Percentiles rank a stretch among this genome's conserved stretches.
These are phyloP conservation scores for Paramecium octaurelia DNA, from an alignment of 73 alveolate species.

Conservation along the genomic window DNA sequence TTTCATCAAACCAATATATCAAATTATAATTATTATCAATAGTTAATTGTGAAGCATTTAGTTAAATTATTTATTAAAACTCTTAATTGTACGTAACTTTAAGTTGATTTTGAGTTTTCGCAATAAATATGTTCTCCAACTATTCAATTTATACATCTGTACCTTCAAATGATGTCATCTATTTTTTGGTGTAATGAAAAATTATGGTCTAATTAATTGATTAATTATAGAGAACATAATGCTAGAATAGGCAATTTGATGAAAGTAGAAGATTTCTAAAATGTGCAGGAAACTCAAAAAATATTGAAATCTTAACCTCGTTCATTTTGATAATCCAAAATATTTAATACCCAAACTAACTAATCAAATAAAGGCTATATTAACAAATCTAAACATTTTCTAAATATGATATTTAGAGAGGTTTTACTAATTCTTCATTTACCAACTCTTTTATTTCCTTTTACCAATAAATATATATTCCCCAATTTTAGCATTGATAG, in stretches of 20 bases:
- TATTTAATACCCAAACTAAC: not conserved
- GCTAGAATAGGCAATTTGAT: not conserved
- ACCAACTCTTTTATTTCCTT: not conserved
- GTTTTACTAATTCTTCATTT: not conserved
- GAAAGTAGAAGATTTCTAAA: not conserved
- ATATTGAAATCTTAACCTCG: not conserved
- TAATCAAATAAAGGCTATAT: not conserved
- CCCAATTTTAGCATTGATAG: not conserved
- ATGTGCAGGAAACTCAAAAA: not conserved
- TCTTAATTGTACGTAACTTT: not conserved
- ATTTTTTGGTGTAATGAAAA: not conserved
- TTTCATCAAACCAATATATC: not conserved
- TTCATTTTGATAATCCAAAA: not conserved
- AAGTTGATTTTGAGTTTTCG: not conserved
- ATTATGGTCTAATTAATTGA: not conserved
- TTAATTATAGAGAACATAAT: not conserved
- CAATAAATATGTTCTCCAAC: not conserved
- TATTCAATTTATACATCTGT: not conserved
- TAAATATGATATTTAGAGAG: not conserved
- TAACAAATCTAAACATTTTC: not conserved
- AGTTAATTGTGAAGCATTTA: not conserved
- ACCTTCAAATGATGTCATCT: not conserved
- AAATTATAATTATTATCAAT: not conserved
- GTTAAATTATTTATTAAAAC: not conserved
- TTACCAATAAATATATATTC: not conserved